phyloP scores from a whole-genome alignment of 1,284 basidiomycete species.

The Puccinia novopanici region DNA sequence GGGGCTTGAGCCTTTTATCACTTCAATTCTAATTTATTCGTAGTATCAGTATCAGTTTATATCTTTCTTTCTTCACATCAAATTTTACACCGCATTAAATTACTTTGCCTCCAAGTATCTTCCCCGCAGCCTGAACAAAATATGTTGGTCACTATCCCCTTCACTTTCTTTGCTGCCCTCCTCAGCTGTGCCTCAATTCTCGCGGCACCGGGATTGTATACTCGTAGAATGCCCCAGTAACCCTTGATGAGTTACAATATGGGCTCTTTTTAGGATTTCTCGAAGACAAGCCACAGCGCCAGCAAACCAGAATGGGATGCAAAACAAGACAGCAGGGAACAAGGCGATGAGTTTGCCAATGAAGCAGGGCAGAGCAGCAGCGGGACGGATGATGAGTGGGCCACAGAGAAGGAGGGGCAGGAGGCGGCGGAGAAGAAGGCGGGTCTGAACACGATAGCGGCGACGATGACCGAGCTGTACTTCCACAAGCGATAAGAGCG shows the following conservation, averaged over 20 bases:
- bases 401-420: conserved; percentile 16
- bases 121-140: not conserved
- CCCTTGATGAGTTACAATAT: too few relatives aligned
- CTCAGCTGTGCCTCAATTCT: conserved; percentile 19
- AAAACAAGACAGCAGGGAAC: not conserved
- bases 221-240: too few relatives aligned
- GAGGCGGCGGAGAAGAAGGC: conserved; percentile 20
- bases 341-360: not conserved
- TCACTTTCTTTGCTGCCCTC: conserved; percentile 5
- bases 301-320: not conserved
- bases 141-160: conserved; percentile 18
- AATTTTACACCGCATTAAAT: too few relatives aligned
- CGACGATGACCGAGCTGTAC: conserved; percentile 29
- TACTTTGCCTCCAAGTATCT: too few relatives aligned
- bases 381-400: not conserved
- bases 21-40: not conserved
- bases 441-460: conserved; percentile 24
- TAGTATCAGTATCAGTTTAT: conserved; percentile 26
- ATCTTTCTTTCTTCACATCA: not conserved
- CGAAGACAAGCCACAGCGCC: not conserved
- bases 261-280: not conserved
- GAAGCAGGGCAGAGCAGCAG: not conserved
- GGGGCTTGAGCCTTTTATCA: not conserved
- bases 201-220: not conserved
- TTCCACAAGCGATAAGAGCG: conserved; percentile 20